Evolutionary conservation across 2,329 filamentous ascomycete genomes (phyloP).

Genomic region (Nemania sp.): DNA sequence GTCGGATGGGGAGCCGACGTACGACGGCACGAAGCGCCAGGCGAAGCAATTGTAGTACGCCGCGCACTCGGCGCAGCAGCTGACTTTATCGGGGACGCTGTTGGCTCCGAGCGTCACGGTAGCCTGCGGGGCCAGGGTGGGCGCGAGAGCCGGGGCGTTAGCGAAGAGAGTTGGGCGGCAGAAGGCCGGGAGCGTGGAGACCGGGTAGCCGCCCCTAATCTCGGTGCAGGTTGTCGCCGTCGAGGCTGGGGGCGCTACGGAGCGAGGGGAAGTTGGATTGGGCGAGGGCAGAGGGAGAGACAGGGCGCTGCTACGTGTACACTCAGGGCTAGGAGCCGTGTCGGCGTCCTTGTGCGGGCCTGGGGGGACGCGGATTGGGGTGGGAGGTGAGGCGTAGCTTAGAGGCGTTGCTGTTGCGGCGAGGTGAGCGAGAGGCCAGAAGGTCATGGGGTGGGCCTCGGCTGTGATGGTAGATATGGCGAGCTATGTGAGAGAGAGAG

Average conservation of each 20-base stretch:
- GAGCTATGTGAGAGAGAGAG: too few relatives aligned
- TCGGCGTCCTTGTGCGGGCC: slow-evolving; percentile 39
- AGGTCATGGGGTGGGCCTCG: slow-evolving; percentile 48
- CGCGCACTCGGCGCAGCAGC: slow-evolving; percentile 49
- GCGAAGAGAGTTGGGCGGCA: slow-evolving; percentile 47
- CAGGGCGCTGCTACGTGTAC: neutral
- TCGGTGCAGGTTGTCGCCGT: slow-evolving; percentile 40
- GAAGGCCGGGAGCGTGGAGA: slow-evolving; percentile 49
- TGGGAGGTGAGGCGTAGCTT: slow-evolving; percentile 45
- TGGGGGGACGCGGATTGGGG: slow-evolving; percentile 44
- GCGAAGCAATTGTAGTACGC: slow-evolving; percentile 50
- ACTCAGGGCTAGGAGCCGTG: neutral
- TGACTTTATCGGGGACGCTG: slow-evolving; percentile 47
- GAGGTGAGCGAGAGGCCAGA: slow-evolving; percentile 42
- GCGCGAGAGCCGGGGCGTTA: slow-evolving; percentile 43
- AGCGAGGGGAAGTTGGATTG: neutral
- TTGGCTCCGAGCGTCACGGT: slow-evolving; percentile 43
- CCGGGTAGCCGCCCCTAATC: slow-evolving; percentile 44
- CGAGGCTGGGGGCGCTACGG: neutral
- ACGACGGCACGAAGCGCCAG: slow-evolving; percentile 48
- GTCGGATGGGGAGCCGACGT: slow-evolving; percentile 39
- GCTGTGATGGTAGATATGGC: slow-evolving; percentile 45
- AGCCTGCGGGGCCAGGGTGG: slow-evolving; percentile 37
- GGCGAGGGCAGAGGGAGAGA: neutral
- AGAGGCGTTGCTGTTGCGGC: slow-evolving; percentile 43